These are phyloP conservation scores for Trametes meyenii DNA, from an alignment of 768 basidiomycete genomes.

Conservation along the genomic window DNA sequence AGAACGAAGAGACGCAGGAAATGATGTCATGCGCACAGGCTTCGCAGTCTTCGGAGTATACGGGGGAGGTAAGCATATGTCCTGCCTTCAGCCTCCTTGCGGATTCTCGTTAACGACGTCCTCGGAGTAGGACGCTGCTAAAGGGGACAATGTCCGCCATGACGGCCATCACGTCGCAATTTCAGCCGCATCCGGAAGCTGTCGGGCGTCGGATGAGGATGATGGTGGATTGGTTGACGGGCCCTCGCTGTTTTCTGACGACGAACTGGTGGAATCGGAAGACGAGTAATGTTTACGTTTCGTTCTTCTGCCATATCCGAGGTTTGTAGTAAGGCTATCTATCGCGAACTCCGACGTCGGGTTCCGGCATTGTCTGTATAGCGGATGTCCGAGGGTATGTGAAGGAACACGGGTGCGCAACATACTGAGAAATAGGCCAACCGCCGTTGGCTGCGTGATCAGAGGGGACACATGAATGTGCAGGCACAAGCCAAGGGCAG, in stretches of 20 bases:
- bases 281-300: neutral
- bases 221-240: slow-evolving; percentile 13
- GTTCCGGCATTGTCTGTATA: too few species aligned
- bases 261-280: slow-evolving; percentile 2
- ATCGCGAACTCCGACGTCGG: neutral
- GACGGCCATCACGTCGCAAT: neutral
- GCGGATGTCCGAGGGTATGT: too few species aligned
- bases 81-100: neutral
- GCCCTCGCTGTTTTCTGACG: slow-evolving; percentile 23
- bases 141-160: too few species aligned
- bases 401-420: too few species aligned
- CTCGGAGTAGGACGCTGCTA: too few species aligned
- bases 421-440: too few species aligned
- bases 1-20: neutral
- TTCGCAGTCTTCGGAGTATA: neutral
- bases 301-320: neutral
- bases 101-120: neutral
- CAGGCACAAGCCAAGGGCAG: neutral
- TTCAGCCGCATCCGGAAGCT: neutral
- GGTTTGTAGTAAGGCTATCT: neutral
- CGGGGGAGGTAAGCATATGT: neutral
- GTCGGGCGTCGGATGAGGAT: neutral
- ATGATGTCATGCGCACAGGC: neutral
- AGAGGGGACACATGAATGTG: too few species aligned
- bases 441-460: too few species aligned